Evolutionary conservation across 2,329 filamentous ascomycete species (phyloP).

Genomic region (Penicillium sp.): DNA sequence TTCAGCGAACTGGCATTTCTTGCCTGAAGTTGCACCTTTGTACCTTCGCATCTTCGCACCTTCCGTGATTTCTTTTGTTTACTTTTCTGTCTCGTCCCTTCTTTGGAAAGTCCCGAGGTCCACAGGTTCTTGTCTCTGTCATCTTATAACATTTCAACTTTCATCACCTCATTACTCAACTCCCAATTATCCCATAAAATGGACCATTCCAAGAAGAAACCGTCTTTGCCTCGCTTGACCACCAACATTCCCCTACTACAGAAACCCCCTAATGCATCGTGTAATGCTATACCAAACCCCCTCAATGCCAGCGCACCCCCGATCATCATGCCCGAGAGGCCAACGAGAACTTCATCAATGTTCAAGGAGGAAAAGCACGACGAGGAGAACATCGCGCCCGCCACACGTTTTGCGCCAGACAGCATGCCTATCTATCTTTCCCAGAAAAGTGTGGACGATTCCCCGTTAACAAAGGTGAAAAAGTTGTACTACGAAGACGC

Average conservation of each 20-base stretch:
- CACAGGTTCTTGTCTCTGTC: neutral
- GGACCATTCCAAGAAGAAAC: constrained; percentile 15
- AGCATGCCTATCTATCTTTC: constrained; percentile 14
- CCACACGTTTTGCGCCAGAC: constrained; percentile 13
- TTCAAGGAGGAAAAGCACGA: constrained; percentile 27
- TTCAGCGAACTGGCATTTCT: constrained; percentile 33
- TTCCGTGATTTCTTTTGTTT: neutral
- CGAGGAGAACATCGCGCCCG: constrained; percentile 24
- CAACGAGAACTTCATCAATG: constrained; percentile 23
- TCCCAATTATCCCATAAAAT: constrained; percentile 3
- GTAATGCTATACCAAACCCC: constrained; percentile 13
- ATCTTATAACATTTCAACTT: neutral
- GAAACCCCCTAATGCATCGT: neutral
- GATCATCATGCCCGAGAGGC: constrained; percentile 19
- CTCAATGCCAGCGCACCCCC: constrained; percentile 21
- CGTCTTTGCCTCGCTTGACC: constrained; percentile 19
- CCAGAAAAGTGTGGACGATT: constrained; percentile 13
- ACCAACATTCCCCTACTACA: constrained; percentile 15
- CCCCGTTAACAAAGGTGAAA: constrained; percentile 29
- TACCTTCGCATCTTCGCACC: neutral
- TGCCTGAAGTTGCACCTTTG: constrained; percentile 13
- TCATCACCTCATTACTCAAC: neutral
- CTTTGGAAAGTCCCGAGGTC: neutral
- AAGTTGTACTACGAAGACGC: constrained; percentile 44
- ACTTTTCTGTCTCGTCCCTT: neutral